Evolutionary conservation across 2,329 filamentous ascomycete species (phyloP).

Genomic region (Colletotrichum tropicicola): DNA sequence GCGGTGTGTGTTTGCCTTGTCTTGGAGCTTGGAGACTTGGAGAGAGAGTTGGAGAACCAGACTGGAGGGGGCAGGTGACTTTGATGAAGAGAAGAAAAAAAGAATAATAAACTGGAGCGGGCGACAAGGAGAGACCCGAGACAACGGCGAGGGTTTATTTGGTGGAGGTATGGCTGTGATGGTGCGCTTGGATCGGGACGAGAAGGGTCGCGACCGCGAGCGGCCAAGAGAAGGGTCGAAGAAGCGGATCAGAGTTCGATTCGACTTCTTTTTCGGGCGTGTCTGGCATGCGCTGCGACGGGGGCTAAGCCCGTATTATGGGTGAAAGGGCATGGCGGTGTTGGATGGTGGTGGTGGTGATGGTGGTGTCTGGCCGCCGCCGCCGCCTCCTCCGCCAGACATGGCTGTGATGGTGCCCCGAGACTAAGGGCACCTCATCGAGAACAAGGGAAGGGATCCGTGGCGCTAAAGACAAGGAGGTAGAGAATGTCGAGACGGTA

Average conservation of each 20-base stretch:
- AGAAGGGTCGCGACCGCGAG: constrained; percentile 7
- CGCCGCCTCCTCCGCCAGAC: not conserved
- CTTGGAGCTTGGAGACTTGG: no score
- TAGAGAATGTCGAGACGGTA: not conserved
- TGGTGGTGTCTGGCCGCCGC: constrained; percentile 1
- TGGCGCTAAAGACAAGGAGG: not conserved
- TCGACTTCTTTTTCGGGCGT: not conserved
- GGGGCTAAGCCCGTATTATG: constrained; percentile 13
- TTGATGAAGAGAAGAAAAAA: not conserved
- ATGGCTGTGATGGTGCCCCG: not conserved
- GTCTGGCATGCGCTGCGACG: not conserved
- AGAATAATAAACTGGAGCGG: constrained; percentile 7
- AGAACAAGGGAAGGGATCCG: constrained; percentile 4
- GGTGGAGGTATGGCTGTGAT: constrained; percentile 1
- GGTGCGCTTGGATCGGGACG: not conserved
- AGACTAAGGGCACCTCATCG: constrained; percentile 1
- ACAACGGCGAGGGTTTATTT: constrained; percentile 26
- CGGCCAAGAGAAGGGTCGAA: constrained; percentile 8
- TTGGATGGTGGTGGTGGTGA: not conserved
- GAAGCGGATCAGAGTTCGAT: constrained; percentile 13
- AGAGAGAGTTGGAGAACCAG: no score
- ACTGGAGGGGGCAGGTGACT: not conserved
- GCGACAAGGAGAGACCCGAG: constrained; percentile 22
- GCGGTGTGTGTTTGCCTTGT: not conserved
- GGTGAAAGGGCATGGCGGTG: constrained; percentile 14